Base-by-base conservation (phyloP, 441 rosid species). In the Adansonia grandidieri region DNA sequence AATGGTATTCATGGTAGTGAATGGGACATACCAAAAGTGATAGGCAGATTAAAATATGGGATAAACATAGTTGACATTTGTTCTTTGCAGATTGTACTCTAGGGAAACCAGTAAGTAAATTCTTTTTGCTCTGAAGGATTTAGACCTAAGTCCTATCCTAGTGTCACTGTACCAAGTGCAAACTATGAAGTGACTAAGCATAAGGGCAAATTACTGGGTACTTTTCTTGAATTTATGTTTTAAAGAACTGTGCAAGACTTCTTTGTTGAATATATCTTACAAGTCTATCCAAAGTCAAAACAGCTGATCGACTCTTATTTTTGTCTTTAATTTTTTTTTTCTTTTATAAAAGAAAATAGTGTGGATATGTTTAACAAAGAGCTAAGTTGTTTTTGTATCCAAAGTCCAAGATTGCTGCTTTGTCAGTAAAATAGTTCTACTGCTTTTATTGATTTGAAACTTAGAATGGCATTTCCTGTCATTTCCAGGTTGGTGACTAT, bases 401-500 rank as follows among this genome's bases (percentile, higher is more conserved):
- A 5, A 68, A 19, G 53, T 42, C 51, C 73, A 20, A 9, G 40
- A 5, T 1, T 10, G 22, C 14, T 32, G 4, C 44, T 57, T 5
- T 67, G 73, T 20, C 17, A 1, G 11, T 69, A 6, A 48, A 47
- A 45, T 15, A 13, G 14, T 61, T 71, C 42, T 14, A 50, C 8
- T 17, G 61, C 7, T 28, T 71, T 9, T 51, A 71, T 32, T 32
- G 13, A 24, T 9, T 28, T 24, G 61, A 24, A 51, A 70, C 61
- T 70, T 69, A 28, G 53, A 68, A 47, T 37, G 37, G 60, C 17
- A 14, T 40, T 10, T 40, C 14, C 45, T 22, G 11, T 67, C 54
- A 42, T 42, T 37, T 73, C 63, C 82, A 89, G 95, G 93, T 89
- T 63, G 95, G 95, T 47, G 87, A 91, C 80, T 88, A 87, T 71